Percentiles rank a stretch among this genome's conserved stretches.
These are phyloP conservation scores for Glebionis coronaria DNA, from an alignment of 129 eudicot genomes.

Conservation along the genomic window DNA sequence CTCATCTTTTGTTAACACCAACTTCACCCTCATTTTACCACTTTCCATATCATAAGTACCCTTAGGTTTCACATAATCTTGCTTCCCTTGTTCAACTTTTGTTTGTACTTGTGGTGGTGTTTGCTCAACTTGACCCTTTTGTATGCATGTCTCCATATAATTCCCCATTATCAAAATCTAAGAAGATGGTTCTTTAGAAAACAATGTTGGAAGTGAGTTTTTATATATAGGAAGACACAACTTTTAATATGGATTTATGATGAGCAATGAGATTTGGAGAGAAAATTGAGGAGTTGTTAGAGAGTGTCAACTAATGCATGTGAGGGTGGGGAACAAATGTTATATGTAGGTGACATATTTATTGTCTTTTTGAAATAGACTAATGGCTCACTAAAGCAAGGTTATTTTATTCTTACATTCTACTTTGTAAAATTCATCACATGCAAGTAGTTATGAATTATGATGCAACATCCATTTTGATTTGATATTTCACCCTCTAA, in stretches of 20 bases:
- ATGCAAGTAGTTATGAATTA: too few relatives aligned
- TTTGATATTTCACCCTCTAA: too few relatives aligned
- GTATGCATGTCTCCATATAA: conserved; percentile 46
- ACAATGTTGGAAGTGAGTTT: conserved; percentile 16
- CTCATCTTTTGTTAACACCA: conserved; percentile 75
- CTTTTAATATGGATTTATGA: conserved; percentile 1
- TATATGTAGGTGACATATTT: conserved; percentile 35
- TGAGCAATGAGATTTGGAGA: conserved; percentile 29
- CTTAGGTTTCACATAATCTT: neutral
- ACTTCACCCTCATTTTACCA: conserved; percentile 52
- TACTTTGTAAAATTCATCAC: neutral
- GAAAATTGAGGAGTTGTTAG: conserved; percentile 32
- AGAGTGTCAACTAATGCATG: conserved; percentile 53
- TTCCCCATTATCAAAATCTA: conserved; percentile 62
- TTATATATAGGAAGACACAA: conserved; percentile 15
- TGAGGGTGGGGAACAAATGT: conserved; percentile 43
- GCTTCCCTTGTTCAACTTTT: conserved; percentile 3
- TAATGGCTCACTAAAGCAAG: conserved; percentile 14
- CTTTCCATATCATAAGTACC: conserved; percentile 29
- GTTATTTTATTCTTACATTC: neutral
- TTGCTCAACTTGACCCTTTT: conserved; percentile 24
- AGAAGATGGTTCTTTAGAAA: conserved; percentile 20
- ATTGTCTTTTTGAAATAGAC: conserved; percentile 26
- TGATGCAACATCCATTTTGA: too few relatives aligned
- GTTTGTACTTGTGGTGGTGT: conserved; percentile 10